Evolutionary conservation across 2,329 filamentous ascomycete species (phyloP).

Genomic region (Phialophora tarda): DNA sequence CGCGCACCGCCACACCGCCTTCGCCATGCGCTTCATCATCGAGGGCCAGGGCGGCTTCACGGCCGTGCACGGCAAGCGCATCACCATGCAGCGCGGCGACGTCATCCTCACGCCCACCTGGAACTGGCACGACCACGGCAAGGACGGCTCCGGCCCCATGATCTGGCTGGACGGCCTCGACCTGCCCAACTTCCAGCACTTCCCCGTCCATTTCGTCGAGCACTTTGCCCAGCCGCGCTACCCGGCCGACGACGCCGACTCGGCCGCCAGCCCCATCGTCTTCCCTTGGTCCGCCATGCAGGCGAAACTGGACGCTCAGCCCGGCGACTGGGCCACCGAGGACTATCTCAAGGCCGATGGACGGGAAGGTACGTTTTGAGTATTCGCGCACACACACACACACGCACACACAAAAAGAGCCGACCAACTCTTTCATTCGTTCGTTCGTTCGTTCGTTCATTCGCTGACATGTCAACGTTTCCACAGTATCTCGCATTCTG

Average conservation of each 20-base stretch:
- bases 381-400: neutral
- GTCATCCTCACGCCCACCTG: constrained; percentile 64
- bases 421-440: no score
- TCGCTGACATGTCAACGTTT: neutral
- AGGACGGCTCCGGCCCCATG: constrained; percentile 60
- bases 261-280: constrained; percentile 48
- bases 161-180: constrained; percentile 66
- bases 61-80: constrained; percentile 60
- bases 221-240: constrained; percentile 57
- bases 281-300: constrained; percentile 59
- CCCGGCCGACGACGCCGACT: constrained; percentile 52
- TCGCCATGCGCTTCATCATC: constrained; percentile 64
- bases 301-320: constrained; percentile 47
- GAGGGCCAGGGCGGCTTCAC: constrained; percentile 63
- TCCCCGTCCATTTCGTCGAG: constrained; percentile 62
- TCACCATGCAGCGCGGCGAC: constrained; percentile 60
- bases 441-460: neutral
- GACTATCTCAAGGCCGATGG: constrained; percentile 48
- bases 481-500: constrained; percentile 47
- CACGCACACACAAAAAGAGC: neutral
- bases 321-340: constrained; percentile 42
- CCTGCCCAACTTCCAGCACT: constrained; percentile 58
- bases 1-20: constrained; percentile 63
- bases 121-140: constrained; percentile 67
- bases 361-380: constrained; percentile 25